A percentile compares a stretch with the other conserved stretches of the same genome.
phyloP scores from a whole-genome alignment of 371 early-diverging fungal genomes.

The Nematocida minor region DNA sequence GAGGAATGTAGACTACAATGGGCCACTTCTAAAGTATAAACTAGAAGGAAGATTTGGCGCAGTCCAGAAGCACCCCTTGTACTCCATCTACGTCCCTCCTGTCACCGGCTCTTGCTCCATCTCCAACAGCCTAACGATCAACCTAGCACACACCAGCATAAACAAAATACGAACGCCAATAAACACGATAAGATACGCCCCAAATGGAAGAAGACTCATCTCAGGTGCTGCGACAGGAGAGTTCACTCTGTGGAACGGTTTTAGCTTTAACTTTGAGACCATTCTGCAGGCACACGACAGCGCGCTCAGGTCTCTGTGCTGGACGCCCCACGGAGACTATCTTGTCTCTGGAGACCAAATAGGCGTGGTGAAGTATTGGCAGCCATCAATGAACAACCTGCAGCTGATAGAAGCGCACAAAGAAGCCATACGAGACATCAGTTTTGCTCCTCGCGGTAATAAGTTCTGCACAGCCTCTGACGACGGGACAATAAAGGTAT shows the following conservation, averaged over 20 bases:
- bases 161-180: slow-evolving; percentile 91
- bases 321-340: slow-evolving; percentile 91
- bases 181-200: slow-evolving; percentile 90
- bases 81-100: slow-evolving; percentile 46
- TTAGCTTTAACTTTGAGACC: slow-evolving; percentile 97
- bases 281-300: slow-evolving; percentile 81
- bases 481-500: slow-evolving; percentile 88
- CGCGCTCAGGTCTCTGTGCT: slow-evolving; percentile 87
- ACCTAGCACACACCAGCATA: slow-evolving; percentile 78
- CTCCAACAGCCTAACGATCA: slow-evolving; percentile 20
- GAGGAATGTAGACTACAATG: slow-evolving; percentile 83
- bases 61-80: slow-evolving; percentile 48
- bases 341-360: slow-evolving; percentile 87
- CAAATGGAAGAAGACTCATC: slow-evolving; percentile 90
- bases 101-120: slow-evolving; percentile 37
- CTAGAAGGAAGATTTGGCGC: slow-evolving; percentile 31
- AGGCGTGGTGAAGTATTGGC: slow-evolving; percentile 97
- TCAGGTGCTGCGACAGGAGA: slow-evolving; percentile 94
- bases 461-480: slow-evolving; percentile 94
- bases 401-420: slow-evolving; percentile 83
- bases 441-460: slow-evolving; percentile 77
- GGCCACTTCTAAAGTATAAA: slow-evolving; percentile 70
- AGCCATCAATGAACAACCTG: slow-evolving; percentile 91
- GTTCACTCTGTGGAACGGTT: slow-evolving; percentile 96
- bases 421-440: slow-evolving; percentile 78